These are phyloP conservation scores for Pseudognaphalium luteoalbum DNA, from an alignment of 129 eudicot species.

Conservation along the genomic window DNA sequence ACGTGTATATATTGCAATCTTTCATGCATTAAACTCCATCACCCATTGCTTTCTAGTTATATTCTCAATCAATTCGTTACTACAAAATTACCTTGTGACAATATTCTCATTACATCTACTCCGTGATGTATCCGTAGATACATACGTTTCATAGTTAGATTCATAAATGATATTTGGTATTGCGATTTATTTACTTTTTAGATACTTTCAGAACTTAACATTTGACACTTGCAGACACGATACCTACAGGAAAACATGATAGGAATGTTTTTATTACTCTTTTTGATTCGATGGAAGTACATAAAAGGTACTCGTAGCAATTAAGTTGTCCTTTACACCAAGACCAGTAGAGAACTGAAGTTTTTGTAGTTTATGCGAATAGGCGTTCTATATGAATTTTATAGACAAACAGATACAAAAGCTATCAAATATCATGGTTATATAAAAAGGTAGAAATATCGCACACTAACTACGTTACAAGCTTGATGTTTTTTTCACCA, in stretches of 20 bases:
- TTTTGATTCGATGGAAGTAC: neutral
- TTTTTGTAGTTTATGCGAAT: neutral
- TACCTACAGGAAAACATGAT: neutral
- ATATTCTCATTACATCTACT: neutral
- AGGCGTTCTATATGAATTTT: neutral
- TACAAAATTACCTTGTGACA: neutral
- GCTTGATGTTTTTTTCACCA: neutral
- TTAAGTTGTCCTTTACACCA: neutral
- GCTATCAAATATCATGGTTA: neutral
- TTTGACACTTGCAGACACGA: neutral
- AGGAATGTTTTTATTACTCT: neutral
- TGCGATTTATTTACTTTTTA: neutral
- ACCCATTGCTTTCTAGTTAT: conserved; percentile 7
- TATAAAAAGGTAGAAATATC: neutral
- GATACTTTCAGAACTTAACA: neutral
- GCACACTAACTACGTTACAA: conserved; percentile 11
- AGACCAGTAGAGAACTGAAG: neutral
- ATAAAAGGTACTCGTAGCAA: too few species aligned
- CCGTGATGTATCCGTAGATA: neutral
- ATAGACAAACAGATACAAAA: neutral
- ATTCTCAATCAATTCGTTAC: neutral
- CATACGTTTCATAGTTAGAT: neutral
- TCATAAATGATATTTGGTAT: neutral
- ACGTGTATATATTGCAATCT: conserved; percentile 18
- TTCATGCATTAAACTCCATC: conserved; percentile 18